Base-by-base conservation (phyloP, 306 rosid genomes). In the Vicia faba region DNA sequence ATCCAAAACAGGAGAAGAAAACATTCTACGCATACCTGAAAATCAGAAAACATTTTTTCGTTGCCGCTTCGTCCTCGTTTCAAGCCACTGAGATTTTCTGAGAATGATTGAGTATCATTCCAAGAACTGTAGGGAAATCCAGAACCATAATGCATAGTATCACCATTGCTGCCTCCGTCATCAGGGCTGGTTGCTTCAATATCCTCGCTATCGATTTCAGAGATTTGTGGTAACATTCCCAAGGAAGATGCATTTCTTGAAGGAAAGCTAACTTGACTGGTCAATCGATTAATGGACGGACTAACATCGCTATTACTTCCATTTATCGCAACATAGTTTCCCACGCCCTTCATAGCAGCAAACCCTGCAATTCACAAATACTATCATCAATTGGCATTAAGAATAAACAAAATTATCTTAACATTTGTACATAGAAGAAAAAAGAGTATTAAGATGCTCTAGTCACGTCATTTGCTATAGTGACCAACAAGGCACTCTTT, bases 181-280 rank as follows among this genome's bases (percentile, higher is more conserved):
- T 75, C 81, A 28, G 83, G 78, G 15, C 82, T 56, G 75, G 68
- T 65, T 14, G 79, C 78, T 1, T 77, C 85, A n/a, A 74, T 75
- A 58, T 51, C 81, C 48, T 85, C 96, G 50, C 55, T 76, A 55
- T 35, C 89, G 26, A 78, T 31, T 61, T 87, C 91, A 2, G 91
- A 80, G 60, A 85, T 85, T 36, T 85, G 85, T 5, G 96, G 75
- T 71, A 89, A 72, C 75, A 87, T 68, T 68, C 91, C 95, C 65
- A 83, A 40, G 10, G 87, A 85, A 69, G 81, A 74, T 72, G 75
- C 78, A 15, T 48, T 77, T 73, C 86, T 75, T 26, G 87, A 71
- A 55, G 88, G 68, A 78, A 91, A 83, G 79, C 81, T 83, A 58
- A 80, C 48, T 56, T 82, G 91, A 73, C 72, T 71, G 76, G 68